Evolutionary conservation across 768 basidiomycete genomes (phyloP), one percentile per base, ranked within the genome.

Genomic region (Lactarius vividus): DNA sequence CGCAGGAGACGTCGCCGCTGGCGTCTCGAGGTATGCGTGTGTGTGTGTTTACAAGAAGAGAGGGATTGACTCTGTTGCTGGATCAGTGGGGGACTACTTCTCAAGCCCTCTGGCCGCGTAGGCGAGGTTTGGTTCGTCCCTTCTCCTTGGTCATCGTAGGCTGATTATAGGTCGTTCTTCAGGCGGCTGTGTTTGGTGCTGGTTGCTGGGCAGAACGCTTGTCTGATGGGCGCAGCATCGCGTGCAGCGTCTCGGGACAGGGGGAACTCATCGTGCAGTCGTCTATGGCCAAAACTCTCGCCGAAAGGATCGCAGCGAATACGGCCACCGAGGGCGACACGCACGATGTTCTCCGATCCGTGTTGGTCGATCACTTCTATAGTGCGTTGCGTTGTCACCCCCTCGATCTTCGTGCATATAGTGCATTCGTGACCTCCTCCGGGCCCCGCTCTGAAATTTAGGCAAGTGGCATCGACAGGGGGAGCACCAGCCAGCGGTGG

Each of bases 151-250:
- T n/a, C n/a, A n/a, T n/a, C 44, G 13, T 35, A 20, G 13, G 63
- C 42, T 57, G 26, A 46, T 67, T 63, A 13, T 39, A 26, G 18
- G 28, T 16, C 57, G 35, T 65, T 26, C n/a, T 3, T 26, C 26
- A 89, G 89, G 91, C 90, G 3, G 87, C 88, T 1, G 71, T 84
- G 6, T 90, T 82, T 68, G 90, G 90, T 20, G 85, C 90, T 13
- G 90, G 91, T 42, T 92, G 91, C 65, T 92, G 89, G 89, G 88
- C 88, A 0, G 78, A 83, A 63, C 74, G 75, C 35, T 71, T 70
- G 16, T 60, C 26, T 4, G 64, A 72, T 57, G 65, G 66, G 71
- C 69, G 71, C 16, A 79, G 82, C 28, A 77, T 87, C 67, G 86
- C 88, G 26, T 91, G 88, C 68, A 92, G 91, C 65, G 80, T 92